These are phyloP conservation scores for Alternaria rosae DNA, from an alignment of 2,329 filamentous ascomycete species.

Conservation along the genomic window DNA sequence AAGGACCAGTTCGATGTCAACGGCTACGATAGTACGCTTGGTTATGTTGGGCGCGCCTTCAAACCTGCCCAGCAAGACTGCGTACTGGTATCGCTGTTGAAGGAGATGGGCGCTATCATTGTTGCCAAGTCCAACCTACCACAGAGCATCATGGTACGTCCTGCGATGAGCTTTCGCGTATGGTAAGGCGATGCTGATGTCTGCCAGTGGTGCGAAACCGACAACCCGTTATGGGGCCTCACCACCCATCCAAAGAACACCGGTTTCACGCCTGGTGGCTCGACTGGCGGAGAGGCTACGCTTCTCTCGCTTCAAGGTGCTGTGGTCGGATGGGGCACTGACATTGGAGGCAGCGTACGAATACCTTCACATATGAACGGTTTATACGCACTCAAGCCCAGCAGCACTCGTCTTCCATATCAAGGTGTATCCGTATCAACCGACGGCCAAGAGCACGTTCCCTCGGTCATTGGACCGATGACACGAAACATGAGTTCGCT, in stretches of 20 bases:
- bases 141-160: conserved; percentile 61
- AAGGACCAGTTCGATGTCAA: conserved; percentile 61
- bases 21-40: conserved; percentile 60
- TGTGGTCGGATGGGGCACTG: conserved; percentile 65
- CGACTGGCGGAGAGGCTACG: conserved; percentile 67
- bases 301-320: conserved; percentile 63
- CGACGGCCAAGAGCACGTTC: conserved; percentile 70
- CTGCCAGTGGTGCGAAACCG: conserved; percentile 65
- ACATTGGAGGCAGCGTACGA: conserved; percentile 64
- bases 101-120: conserved; percentile 58
- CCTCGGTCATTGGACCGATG: conserved; percentile 69
- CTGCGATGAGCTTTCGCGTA: background rate
- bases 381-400: conserved; percentile 64
- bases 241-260: conserved; percentile 66
- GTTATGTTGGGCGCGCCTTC: conserved; percentile 69
- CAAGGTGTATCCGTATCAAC: conserved; percentile 66
- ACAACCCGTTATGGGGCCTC: conserved; percentile 68
- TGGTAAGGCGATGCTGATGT: background rate
- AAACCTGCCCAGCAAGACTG: conserved; percentile 60
- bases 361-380: conserved; percentile 68
- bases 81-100: conserved; percentile 65
- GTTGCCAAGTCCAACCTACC: conserved; percentile 62
- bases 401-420: conserved; percentile 65
- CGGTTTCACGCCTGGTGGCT: conserved; percentile 63
- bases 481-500: conserved; percentile 61